These are phyloP conservation scores for Jamesozyma gamospora DNA, from an alignment of 805 yeast genomes.

Conservation along the genomic window DNA sequence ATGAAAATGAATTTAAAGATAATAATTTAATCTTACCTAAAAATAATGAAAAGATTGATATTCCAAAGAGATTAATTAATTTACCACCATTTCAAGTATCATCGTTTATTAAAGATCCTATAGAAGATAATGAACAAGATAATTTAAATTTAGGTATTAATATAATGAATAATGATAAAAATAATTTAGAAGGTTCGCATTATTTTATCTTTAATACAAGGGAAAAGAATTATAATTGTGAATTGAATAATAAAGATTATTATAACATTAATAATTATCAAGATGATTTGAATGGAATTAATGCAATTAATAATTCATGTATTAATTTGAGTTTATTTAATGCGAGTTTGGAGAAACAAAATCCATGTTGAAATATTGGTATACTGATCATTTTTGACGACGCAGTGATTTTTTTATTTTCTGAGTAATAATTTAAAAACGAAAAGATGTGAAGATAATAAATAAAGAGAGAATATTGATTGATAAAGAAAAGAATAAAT, in stretches of 20 bases:
- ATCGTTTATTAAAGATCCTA: conserved; percentile 15
- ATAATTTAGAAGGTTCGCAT: conserved; percentile 1
- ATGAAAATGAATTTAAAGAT: neutral
- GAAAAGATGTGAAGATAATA: conserved; percentile 1
- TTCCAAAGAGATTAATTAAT: conserved; percentile 16
- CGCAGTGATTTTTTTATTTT: too few relatives aligned
- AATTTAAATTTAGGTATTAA: conserved; percentile 5
- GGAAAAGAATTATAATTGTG: conserved; percentile 8
- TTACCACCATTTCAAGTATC: conserved; percentile 29
- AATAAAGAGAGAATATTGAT: too few relatives aligned
- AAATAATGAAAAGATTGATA: too few relatives aligned
- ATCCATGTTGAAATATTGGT: conserved; percentile 15
- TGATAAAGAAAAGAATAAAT: too few relatives aligned
- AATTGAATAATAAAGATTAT: conserved; percentile 19
- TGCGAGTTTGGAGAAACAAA: conserved; percentile 23
- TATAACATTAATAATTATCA: conserved; percentile 21
- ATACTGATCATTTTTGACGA: neutral
- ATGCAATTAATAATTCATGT: conserved; percentile 23
- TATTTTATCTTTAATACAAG: conserved; percentile 22
- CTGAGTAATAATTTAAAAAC: neutral
- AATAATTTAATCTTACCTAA: too few relatives aligned
- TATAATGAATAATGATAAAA: conserved; percentile 1
- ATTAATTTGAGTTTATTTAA: conserved; percentile 23
- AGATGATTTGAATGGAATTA: conserved; percentile 6
- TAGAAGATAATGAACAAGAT: neutral